Conservation (phyloP, 1,284 basidiomycete species). For the Schizophyllum amplum region DNA sequence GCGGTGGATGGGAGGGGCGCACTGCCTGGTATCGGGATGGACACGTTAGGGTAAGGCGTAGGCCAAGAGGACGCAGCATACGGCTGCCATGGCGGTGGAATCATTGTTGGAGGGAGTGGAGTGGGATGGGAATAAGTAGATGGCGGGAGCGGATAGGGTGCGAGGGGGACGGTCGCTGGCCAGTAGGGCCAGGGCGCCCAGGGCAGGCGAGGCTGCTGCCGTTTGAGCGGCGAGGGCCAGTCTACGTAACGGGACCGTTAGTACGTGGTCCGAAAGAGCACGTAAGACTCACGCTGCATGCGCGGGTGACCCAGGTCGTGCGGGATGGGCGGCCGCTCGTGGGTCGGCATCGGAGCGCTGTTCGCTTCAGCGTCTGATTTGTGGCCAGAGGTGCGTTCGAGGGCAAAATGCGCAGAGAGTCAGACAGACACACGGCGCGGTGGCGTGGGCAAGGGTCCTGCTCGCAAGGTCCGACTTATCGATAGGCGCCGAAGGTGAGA, state of each 20-base stretch:
- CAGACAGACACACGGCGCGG: background rate
- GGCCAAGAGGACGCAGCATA: background rate
- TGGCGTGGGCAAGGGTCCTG: too few species aligned
- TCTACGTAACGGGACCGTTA: background rate
- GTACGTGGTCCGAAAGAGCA: background rate
- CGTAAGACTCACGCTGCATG: background rate
- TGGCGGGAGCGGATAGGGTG: too few species aligned
- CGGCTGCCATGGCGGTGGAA: background rate
- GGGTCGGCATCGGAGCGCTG: background rate
- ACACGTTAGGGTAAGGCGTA: background rate
- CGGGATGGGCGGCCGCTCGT: background rate
- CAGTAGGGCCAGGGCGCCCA: background rate
- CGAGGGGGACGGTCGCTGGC: too few species aligned
- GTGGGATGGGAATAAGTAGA: background rate
- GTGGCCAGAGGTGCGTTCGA: background rate
- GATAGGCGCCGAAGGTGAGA: background rate
- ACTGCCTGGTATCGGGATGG: background rate
- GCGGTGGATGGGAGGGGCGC: background rate
- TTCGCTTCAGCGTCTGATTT: background rate
- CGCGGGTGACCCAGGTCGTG: background rate
- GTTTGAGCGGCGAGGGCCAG: background rate
- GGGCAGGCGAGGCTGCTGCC: background rate
- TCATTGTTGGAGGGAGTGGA: background rate
- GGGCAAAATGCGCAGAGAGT: background rate
- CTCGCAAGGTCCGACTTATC: background rate